Base-by-base conservation (phyloP, 2,329 filamentous ascomycete genomes). In the Fusarium marasasianum region DNA sequence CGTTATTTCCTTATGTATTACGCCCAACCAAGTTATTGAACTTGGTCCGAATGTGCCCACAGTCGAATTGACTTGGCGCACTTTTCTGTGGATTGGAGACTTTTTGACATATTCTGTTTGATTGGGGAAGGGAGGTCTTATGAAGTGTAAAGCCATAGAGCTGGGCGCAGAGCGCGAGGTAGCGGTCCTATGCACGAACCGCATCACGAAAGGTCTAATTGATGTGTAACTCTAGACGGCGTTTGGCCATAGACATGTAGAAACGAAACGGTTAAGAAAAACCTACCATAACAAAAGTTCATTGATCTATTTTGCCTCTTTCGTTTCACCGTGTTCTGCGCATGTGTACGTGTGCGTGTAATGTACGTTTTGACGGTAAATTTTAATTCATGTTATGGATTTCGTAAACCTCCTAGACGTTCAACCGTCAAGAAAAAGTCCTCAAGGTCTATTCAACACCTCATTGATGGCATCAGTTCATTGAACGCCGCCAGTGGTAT, bases 211-310 rank as follows among this genome's bases (percentile, higher is more conserved):
- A 76, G 78, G 80, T 83, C 79, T 83, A 82, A 83, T 83, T 71
- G 72, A 82, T 82, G 81, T 83, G 82, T 83, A 83, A 75, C 79
- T 82, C 79, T 83, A 84, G 82, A 83, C 77, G 81, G 82, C 81
- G 81, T 82, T 82, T 74, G 77, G 77, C 74, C 76, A 82, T 82
- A 84, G 82, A 83, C 78, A 82, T 79, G 81, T 82, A 81, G 79
- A 81, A 81, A 83, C 78, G 82, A 81, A 82, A 80, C 73, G 76
- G 76, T 72, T 69, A 70, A 75, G 38, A 53, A 59, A 62, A 63
- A 37, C 57, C 54, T 59, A 70, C 13, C 55, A 68, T 68, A 68
- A 37, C 54, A 64, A 74, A 69, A 72, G 65, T 69, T 69, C 50
- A 69, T 20, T 44, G 35, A 68, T 56, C 66, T 59, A 44, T 41